These are phyloP conservation scores for Diplodia corticola DNA, from an alignment of 2,329 filamentous ascomycete genomes.

Conservation along the genomic window DNA sequence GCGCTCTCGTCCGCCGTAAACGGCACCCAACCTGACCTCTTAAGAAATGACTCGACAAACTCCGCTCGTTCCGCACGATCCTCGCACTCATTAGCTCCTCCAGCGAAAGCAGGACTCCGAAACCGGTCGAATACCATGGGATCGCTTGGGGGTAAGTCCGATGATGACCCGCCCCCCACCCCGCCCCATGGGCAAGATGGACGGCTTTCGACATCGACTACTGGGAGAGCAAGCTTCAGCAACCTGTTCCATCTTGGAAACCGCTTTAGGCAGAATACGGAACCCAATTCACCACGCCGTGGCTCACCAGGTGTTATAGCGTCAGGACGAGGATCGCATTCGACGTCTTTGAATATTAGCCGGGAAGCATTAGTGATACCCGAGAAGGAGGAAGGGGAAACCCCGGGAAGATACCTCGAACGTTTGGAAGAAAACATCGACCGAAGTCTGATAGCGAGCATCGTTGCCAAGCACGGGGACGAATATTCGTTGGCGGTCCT, in stretches of 20 bases:
- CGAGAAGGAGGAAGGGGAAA: constrained; percentile 81
- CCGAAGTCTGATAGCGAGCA: constrained; percentile 78
- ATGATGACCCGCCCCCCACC: constrained; percentile 68
- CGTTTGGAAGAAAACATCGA: constrained; percentile 79
- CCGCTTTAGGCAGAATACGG: constrained; percentile 78
- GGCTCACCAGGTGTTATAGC: constrained; percentile 61
- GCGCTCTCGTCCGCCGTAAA: constrained; percentile 43
- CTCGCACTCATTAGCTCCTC: constrained; percentile 58
- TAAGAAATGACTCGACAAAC: constrained; percentile 61
- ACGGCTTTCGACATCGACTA: constrained; percentile 78
- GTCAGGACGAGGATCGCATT: constrained; percentile 73
- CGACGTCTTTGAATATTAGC: constrained; percentile 77
- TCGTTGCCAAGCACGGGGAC: constrained; percentile 83
- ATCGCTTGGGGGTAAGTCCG: constrained; percentile 72
- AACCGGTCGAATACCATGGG: constrained; percentile 88
- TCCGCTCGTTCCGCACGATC: constrained; percentile 67
- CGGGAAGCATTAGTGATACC: constrained; percentile 72
- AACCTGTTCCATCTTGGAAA: constrained; percentile 77
- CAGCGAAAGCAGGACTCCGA: constrained; percentile 61
- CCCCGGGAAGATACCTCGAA: constrained; percentile 83
- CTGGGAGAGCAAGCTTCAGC: constrained; percentile 88
- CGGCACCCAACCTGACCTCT: constrained; percentile 43
- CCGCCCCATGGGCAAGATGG: constrained; percentile 44
- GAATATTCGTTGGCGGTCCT: constrained; percentile 79
- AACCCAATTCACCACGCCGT: constrained; percentile 61